These are phyloP conservation scores for Jaenimonas drosophilae DNA, from an alignment of 208 protist genomes.

Conservation along the genomic window DNA sequence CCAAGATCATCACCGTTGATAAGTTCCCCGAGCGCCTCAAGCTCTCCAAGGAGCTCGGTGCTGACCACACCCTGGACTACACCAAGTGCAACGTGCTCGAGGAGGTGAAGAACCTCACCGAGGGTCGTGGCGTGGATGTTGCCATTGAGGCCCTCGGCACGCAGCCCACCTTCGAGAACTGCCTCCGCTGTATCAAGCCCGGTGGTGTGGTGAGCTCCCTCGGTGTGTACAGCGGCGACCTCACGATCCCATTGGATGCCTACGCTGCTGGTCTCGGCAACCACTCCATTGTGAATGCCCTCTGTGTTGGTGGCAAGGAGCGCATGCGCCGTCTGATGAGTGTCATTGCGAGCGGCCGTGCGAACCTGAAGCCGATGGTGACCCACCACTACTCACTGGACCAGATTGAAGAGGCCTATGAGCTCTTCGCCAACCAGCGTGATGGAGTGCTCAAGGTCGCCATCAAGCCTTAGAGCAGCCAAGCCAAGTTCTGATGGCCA, in stretches of 20 bases:
- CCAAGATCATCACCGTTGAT: conserved; percentile 16
- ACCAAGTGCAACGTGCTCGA: conserved; percentile 19
- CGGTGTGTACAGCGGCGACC: conserved; percentile 17
- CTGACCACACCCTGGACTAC: conserved; percentile 18
- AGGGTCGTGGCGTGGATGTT: conserved; percentile 22
- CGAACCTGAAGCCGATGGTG: conserved; percentile 14
- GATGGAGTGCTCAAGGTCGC: conserved; percentile 23
- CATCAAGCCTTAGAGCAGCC: conserved; percentile 10
- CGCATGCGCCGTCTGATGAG: conserved; percentile 17
- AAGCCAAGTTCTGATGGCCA: too few relatives aligned
- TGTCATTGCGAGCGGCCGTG: conserved; percentile 11
- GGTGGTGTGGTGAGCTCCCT: conserved; percentile 20
- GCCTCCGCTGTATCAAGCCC: conserved; percentile 18
- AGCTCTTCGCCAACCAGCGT: conserved; percentile 19
- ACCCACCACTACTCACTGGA: conserved; percentile 22
- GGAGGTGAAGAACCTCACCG: conserved; percentile 20
- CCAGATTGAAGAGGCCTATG: conserved; percentile 18
- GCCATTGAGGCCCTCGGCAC: conserved; percentile 17
- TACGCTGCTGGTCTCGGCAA: conserved; percentile 14
- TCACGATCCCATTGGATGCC: conserved; percentile 13
- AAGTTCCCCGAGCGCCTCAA: conserved; percentile 13
- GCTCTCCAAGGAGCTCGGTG: conserved; percentile 14
- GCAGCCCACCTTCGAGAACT: conserved; percentile 15
- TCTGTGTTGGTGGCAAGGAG: conserved; percentile 11
- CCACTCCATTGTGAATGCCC: conserved; percentile 9